Percentiles rank a stretch among this genome's conserved stretches.
These are phyloP conservation scores for Afroboletus lepidellus DNA, from an alignment of 1,284 basidiomycete species.

Conservation along the genomic window DNA sequence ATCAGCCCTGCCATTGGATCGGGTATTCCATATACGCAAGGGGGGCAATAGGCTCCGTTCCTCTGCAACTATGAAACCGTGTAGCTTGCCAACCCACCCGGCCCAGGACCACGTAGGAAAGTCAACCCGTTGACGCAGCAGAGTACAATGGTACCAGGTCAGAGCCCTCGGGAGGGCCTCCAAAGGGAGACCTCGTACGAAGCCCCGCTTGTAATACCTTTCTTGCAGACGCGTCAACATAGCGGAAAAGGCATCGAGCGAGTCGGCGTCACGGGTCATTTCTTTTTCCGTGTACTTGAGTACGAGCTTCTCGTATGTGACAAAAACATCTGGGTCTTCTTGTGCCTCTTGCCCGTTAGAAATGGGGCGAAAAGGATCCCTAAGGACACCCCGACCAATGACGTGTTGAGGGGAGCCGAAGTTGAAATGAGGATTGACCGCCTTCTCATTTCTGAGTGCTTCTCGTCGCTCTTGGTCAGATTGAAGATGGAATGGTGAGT, in stretches of 20 bases:
- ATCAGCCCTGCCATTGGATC: background rate
- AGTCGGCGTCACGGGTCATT: background rate
- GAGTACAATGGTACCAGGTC: background rate
- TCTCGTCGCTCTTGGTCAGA: background rate
- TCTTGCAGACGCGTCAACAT: background rate
- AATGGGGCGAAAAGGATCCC: slow-evolving; percentile 14
- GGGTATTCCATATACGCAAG: slow-evolving; percentile 14
- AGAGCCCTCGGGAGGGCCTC: background rate
- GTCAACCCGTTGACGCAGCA: background rate
- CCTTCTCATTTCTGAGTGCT: background rate
- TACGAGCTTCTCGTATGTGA: background rate
- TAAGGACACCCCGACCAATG: slow-evolving; percentile 8
- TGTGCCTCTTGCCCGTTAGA: background rate
- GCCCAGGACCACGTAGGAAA: background rate
- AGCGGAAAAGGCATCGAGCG: background rate
- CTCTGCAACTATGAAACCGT: background rate
- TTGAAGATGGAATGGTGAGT: slow-evolving; percentile 9
- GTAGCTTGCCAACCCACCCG: background rate
- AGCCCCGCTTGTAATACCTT: background rate
- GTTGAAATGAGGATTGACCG: too few relatives aligned
- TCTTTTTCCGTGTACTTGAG: background rate
- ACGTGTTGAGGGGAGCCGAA: too few relatives aligned
- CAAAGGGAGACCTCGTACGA: background rate
- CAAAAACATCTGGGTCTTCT: background rate
- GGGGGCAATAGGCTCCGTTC: background rate